Percentiles rank a stretch among this genome's conserved stretches.
phyloP scores from a whole-genome alignment of 768 basidiomycete species.

The Chalciporus sphaerocephalus region DNA sequence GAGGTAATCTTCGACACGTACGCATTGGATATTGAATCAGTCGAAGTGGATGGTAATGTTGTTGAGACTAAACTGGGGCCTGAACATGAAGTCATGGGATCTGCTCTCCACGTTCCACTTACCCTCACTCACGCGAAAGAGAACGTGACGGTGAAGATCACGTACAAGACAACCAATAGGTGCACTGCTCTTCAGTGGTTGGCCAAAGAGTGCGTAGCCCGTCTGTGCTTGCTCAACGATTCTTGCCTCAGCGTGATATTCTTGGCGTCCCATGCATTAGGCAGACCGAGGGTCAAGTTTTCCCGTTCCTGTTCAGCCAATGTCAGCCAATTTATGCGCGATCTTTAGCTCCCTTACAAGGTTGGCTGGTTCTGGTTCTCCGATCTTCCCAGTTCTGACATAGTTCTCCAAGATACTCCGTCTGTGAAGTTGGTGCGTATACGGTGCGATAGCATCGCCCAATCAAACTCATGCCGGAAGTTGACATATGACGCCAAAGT shows the following conservation, averaged over 20 bases:
- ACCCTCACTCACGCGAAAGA: constrained; percentile 36
- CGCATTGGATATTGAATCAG: constrained; percentile 50
- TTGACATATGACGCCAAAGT: constrained; percentile 86
- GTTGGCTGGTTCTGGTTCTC: constrained; percentile 27
- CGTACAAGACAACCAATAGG: constrained; percentile 68
- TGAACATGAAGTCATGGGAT: constrained; percentile 71
- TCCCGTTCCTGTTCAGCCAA: constrained; percentile 89
- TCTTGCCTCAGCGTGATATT: not conserved
- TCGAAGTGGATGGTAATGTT: constrained; percentile 44
- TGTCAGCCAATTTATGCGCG: constrained; percentile 91
- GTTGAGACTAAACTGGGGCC: constrained; percentile 49
- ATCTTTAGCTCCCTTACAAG: constrained; percentile 75
- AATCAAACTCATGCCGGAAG: not conserved
- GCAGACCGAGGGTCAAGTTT: constrained; percentile 80
- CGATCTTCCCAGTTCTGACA: not conserved
- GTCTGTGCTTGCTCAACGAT: not conserved
- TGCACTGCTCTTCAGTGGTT: constrained; percentile 87
- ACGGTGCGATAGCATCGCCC: not conserved
- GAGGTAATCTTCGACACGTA: constrained; percentile 50
- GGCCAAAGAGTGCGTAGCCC: constrained; percentile 56
- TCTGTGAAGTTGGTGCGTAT: constrained; percentile 75
- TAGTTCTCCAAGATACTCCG: constrained; percentile 58
- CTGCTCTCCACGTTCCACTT: constrained; percentile 62
- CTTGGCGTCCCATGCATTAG: constrained; percentile 31
- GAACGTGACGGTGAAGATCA: constrained; percentile 45